Evolutionary conservation across 1,139 yeast genomes (phyloP).

Genomic region (Pichia sp.): DNA sequence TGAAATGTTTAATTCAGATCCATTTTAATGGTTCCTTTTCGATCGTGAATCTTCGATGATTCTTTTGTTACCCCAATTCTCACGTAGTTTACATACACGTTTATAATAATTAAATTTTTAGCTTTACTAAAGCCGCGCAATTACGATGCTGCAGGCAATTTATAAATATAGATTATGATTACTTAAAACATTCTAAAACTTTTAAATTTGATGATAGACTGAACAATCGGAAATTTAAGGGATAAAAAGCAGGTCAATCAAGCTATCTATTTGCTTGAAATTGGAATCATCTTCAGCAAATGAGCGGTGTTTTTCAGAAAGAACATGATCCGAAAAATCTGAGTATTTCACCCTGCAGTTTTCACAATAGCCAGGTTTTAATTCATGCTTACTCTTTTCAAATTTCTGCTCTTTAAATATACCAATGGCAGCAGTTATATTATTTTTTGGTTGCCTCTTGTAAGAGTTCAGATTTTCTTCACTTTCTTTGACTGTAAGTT

Average conservation of each 20-base stretch:
- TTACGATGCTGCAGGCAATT: too few relatives aligned
- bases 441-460: not conserved
- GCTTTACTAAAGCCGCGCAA: too few relatives aligned
- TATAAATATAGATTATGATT: too few relatives aligned
- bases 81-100: too few relatives aligned
- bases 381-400: slow-evolving; percentile 21
- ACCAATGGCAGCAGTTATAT: slow-evolving; percentile 10
- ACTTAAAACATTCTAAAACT: too few relatives aligned
- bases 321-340: slow-evolving; percentile 72
- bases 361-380: slow-evolving; percentile 74
- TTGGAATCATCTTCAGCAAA: slow-evolving; percentile 74
- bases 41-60: too few relatives aligned
- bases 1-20: too few relatives aligned
- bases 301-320: slow-evolving; percentile 66
- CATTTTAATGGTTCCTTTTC: too few relatives aligned
- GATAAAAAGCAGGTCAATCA: slow-evolving; percentile 35
- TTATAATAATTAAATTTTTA: too few relatives aligned
- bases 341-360: slow-evolving; percentile 88
- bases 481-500: not conserved
- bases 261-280: slow-evolving; percentile 71
- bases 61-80: too few relatives aligned
- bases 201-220: too few relatives aligned
- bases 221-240: not conserved
- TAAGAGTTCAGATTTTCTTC: slow-evolving; percentile 7
- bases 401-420: slow-evolving; percentile 12